Evolutionary conservation across 1,284 basidiomycete species (phyloP).

Genomic region (Psilocybe mexicana): DNA sequence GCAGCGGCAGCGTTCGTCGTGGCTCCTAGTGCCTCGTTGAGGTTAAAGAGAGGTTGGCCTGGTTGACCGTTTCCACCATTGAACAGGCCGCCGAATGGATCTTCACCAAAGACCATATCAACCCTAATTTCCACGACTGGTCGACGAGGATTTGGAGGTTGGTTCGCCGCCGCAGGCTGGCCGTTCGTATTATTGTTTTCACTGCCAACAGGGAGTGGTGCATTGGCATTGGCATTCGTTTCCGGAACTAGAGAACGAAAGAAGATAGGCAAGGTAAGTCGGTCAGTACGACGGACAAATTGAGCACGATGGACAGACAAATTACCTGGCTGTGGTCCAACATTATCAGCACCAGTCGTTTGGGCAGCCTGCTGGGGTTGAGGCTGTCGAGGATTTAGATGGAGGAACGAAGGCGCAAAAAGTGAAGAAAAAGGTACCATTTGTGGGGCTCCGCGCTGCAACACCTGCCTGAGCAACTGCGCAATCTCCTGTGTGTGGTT

Average conservation of each 20-base stretch:
- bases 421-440: constrained; percentile 8
- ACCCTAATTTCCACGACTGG: neutral
- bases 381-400: constrained; percentile 4
- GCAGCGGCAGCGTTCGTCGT: neutral
- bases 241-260: neutral
- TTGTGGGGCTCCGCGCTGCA: neutral
- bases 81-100: neutral
- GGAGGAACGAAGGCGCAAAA: neutral
- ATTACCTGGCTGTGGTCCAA: neutral
- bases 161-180: neutral
- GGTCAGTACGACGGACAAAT: neutral
- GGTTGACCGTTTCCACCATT: neutral
- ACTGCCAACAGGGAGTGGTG: neutral
- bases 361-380: constrained; percentile 6
- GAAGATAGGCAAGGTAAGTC: neutral
- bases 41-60: neutral
- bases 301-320: neutral
- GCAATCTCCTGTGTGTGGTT: neutral
- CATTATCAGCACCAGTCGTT: neutral
- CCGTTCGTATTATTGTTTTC: neutral
- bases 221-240: neutral
- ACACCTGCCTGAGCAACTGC: neutral
- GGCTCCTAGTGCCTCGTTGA: neutral
- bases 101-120: neutral
- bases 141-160: neutral